Evolutionary conservation across 768 basidiomycete species (phyloP).

Genomic region (Mycena vitilis): DNA sequence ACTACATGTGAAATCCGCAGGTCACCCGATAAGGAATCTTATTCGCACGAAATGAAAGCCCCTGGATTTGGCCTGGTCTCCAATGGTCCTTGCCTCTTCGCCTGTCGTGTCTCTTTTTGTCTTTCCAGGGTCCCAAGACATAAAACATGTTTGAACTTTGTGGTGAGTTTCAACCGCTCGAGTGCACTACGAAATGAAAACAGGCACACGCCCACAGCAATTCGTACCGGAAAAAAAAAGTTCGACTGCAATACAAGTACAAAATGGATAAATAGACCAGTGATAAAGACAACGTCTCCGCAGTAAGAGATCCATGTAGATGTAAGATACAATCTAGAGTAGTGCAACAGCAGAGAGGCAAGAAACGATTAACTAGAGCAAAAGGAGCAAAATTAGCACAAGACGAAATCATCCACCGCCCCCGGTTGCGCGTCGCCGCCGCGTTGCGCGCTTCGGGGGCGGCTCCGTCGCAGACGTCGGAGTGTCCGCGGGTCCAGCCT

Average conservation of each 20-base stretch:
- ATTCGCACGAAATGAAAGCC: neutral
- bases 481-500: constrained; percentile 58
- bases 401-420: constrained; percentile 49
- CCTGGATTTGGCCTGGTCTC: too few relatives aligned
- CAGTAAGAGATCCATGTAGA: constrained; percentile 46
- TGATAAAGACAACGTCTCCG: constrained; percentile 35
- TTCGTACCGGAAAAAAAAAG: constrained; percentile 20
- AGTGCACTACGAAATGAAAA: too few relatives aligned
- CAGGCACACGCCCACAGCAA: too few relatives aligned
- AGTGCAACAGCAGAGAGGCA: constrained; percentile 31
- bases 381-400: constrained; percentile 7
- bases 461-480: constrained; percentile 64
- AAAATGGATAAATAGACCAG: constrained; percentile 36
- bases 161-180: too few relatives aligned
- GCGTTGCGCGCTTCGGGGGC: constrained; percentile 60
- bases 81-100: too few relatives aligned
- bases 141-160: too few relatives aligned
- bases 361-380: constrained; percentile 5
- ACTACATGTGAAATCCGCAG: neutral
- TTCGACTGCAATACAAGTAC: constrained; percentile 31
- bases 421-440: constrained; percentile 63
- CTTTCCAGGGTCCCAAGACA: too few relatives aligned
- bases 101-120: too few relatives aligned
- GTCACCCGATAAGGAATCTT: neutral
- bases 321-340: constrained; percentile 52